Conservation (phyloP, 2,329 filamentous ascomycete genomes). For the Xylaria sp. region DNA sequence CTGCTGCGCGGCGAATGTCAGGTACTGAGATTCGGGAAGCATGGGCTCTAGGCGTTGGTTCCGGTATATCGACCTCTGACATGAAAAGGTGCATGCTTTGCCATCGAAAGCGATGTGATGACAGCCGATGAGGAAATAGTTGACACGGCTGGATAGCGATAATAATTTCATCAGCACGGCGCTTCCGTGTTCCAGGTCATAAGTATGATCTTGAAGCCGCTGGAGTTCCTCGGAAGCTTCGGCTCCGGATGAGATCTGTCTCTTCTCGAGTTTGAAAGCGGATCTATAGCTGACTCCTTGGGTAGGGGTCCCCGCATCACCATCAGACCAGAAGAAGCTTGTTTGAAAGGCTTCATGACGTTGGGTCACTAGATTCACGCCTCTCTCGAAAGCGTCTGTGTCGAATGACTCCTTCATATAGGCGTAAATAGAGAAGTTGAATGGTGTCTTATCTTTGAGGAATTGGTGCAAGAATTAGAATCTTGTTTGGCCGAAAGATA, state of each 20-base stretch:
- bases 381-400: background rate
- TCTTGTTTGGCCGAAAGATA: constrained; percentile 15
- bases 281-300: constrained; percentile 10
- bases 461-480: constrained; percentile 14
- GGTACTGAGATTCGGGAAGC: constrained; percentile 9
- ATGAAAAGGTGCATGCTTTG: constrained; percentile 23
- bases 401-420: constrained; percentile 8
- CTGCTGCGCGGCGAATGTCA: constrained; percentile 6
- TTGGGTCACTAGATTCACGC: background rate
- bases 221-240: constrained; percentile 2
- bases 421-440: constrained; percentile 5
- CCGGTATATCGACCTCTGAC: constrained; percentile 21
- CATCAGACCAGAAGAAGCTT: constrained; percentile 1
- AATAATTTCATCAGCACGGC: constrained; percentile 28
- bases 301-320: background rate
- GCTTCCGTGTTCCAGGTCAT: constrained; percentile 26
- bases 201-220: constrained; percentile 16
- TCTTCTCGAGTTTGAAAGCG: background rate
- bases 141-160: constrained; percentile 4
- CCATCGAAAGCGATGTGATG: constrained; percentile 29
- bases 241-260: constrained; percentile 10
- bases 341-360: constrained; percentile 15
- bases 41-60: background rate
- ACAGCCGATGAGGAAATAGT: constrained; percentile 28
- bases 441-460: constrained; percentile 7